These are phyloP conservation scores for Rhizophagus clarus DNA, from an alignment of 192 early-diverging fungal species.

Conservation along the genomic window DNA sequence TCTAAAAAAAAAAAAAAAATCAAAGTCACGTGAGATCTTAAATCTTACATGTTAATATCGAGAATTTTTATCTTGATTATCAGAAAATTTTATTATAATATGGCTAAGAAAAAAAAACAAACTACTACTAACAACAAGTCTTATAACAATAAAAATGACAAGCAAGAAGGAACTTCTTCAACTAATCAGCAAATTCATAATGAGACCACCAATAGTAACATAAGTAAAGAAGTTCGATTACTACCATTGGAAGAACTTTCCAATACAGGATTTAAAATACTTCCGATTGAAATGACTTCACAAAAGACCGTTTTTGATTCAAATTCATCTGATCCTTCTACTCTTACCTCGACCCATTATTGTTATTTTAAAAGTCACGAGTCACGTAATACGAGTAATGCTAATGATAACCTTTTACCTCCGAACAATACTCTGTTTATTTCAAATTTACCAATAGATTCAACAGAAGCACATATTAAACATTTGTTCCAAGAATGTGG, in stretches of 20 bases:
- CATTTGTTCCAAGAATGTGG: conserved; percentile 63
- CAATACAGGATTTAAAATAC: background rate
- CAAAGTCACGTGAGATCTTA: too few species aligned
- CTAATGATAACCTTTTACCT: conserved; percentile 30
- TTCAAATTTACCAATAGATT: conserved; percentile 69
- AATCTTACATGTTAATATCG: too few species aligned
- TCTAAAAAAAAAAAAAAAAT: too few species aligned
- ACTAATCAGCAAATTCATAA: background rate
- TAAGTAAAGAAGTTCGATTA: background rate
- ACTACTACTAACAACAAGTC: background rate
- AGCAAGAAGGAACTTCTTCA: background rate
- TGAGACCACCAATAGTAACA: background rate
- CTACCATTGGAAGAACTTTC: background rate
- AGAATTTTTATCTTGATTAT: background rate
- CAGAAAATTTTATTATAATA: background rate
- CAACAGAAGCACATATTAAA: conserved; percentile 64
- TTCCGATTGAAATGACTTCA: background rate
- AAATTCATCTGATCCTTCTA: background rate
- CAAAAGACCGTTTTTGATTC: too few species aligned
- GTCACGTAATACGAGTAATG: conserved; percentile 24
- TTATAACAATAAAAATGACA: background rate
- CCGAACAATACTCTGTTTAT: conserved; percentile 66
- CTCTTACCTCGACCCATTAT: conserved; percentile 31
- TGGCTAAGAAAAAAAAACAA: background rate
- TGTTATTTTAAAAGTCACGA: conserved; percentile 48